phyloP scores from a whole-genome alignment of 371 early-diverging fungal genomes.

The Nematocida sp. region DNA sequence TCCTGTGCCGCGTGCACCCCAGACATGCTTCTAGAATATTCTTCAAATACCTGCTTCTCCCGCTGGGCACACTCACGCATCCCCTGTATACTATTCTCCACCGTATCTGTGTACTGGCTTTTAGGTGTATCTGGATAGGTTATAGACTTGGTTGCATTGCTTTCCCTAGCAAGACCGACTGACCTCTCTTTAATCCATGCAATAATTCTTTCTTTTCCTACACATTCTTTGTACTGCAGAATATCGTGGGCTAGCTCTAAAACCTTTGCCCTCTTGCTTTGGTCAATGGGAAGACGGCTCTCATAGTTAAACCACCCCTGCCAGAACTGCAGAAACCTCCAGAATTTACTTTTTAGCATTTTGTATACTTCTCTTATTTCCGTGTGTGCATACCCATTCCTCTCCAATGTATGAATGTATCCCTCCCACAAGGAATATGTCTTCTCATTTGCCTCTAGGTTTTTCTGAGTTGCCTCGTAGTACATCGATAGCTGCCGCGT shows the following conservation, averaged over 20 bases:
- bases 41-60: not conserved
- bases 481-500: conserved; percentile 62
- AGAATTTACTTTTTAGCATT: conserved; percentile 63
- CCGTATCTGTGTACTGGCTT: conserved; percentile 7
- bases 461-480: conserved; percentile 66
- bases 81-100: not conserved
- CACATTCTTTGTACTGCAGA: conserved; percentile 63
- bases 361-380: conserved; percentile 63
- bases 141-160: not conserved
- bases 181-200: conserved; percentile 38
- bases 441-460: conserved; percentile 43
- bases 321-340: conserved; percentile 62
- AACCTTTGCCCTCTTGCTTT: conserved; percentile 56
- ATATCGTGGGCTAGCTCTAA: conserved; percentile 61
- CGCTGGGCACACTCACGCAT: not conserved
- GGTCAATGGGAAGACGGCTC: conserved; percentile 26
- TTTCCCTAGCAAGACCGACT: not conserved
- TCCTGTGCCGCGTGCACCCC: not conserved
- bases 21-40: not conserved
- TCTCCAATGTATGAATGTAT: conserved; percentile 59
- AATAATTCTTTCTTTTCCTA: conserved; percentile 58
- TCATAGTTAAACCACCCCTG: conserved; percentile 59
- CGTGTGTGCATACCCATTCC: conserved; percentile 54
- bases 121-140: conserved; percentile 2
- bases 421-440: conserved; percentile 60